Evolutionary conservation across 2,329 filamentous ascomycete species (phyloP), one percentile per base, ranked within the genome.

Genomic region (Penicillium decumbens): DNA sequence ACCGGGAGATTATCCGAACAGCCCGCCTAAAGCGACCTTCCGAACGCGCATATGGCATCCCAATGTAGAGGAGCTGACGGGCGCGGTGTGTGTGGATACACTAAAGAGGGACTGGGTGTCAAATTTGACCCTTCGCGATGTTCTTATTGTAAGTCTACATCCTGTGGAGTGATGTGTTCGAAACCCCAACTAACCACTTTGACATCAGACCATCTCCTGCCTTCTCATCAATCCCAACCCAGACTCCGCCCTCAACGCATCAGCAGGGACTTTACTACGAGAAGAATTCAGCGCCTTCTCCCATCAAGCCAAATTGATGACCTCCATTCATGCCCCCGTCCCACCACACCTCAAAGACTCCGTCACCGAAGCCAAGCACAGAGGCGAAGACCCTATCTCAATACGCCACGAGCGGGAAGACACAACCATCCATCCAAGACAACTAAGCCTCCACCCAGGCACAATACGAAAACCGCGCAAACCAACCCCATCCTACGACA

Each of bases 211-310:
- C 0, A 83, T 85, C 49, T 79, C 75, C 2, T 84, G 82, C 66
- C 69, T 85, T 23, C 68, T 85, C 25, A 82, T 85, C 46, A 77
- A 83, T 46, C 82, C 82, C 1, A 84, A 84, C 58, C 80, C 81
- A 0, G 81, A 82, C 54, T 83, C 80, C 48, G 81, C 82, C 6
- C 67, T 85, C 54, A 85, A 85, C 56, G 77, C 80, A 8, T 76
- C 79, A 23, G 81, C 82, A 10, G 81, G 82, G 2, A 75, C 76
- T 28, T 61, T 84, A 51, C 71, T 81, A 6, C 79, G 80, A 52
- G 80, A 82, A 49, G 77, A 83, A 56, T 85, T 79, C 64, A 74
- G 76, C 4, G 73, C 72, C 0, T 85, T 81, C 59, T 76, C 77
- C 42, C 71, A 77, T 43, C 71, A 82, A 50, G 82, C 81, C 13